Evolutionary conservation across 2,329 filamentous ascomycete genomes (phyloP), one percentile per base, ranked within the genome.

Genomic region (Trichoderma afroharzianum): DNA sequence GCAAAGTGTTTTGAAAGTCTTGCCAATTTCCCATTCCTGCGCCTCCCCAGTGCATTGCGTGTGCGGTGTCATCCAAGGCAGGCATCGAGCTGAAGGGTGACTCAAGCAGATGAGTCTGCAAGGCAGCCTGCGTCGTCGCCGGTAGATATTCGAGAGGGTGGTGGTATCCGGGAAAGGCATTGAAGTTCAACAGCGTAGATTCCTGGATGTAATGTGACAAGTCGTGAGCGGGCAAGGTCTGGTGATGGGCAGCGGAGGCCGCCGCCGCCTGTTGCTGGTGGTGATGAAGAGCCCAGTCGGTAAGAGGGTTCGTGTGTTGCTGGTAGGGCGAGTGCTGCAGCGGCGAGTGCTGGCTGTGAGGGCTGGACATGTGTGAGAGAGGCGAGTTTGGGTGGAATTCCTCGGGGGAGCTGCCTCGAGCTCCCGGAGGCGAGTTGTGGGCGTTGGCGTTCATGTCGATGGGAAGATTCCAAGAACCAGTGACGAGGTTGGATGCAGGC

Each of bases 21-120:
- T 93, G 90, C 90, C 92, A 94, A 75, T 92, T 91, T 63, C 91
- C 89, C 83, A 92, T 90, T 74, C 90, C 88, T 73, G 87, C 81
- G 63, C 80, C 81, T 33, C 82, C 88, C 91, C 85, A 93, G 79
- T 84, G 89, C 82, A 86, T 85, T 18, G 86, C 82, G 63, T 88
- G 88, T 14, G 84, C 80, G 30, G 83, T 81, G 71, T 88, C 86
- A 58, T 89, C 86, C 75, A 89, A 85, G 57, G 87, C 83, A 36
- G 87, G 85, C 79, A 91, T 85, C 72, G 83, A 81, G 76, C 80
- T 83, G 81, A 92, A 94, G 4, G 88, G 83, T 43, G 88, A 86
- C 72, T 92, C 91, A 77, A 94, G 84, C 43, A 90, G 80, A 74
- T 90, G 85, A 18, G 88, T 83, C 74, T 90, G 89, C 73, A 93